Conservation (phyloP, 805 yeast species). For the Wickerhamomyces chambardii region DNA sequence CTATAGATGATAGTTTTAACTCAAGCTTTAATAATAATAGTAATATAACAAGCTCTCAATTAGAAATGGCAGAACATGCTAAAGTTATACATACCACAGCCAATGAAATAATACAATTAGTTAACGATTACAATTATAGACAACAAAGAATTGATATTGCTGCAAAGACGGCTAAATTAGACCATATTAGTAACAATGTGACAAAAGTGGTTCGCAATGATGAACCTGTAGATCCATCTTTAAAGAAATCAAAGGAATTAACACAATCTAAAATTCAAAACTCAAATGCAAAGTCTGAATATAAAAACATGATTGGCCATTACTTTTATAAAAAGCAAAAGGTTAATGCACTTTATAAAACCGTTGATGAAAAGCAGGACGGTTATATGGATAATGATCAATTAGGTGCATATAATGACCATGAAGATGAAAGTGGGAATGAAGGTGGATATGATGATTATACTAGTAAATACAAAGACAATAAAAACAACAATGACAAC, state of each 20-base stretch:
- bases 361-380: not conserved
- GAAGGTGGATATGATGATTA: not conserved
- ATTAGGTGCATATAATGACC: constrained; percentile 9
- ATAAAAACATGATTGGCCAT: constrained; percentile 7
- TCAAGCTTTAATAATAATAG: too few relatives aligned
- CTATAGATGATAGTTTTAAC: too few relatives aligned
- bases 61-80: constrained; percentile 6
- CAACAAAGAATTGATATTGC: constrained; percentile 1
- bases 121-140: constrained; percentile 3
- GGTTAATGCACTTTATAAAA: constrained; percentile 3
- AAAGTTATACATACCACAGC: constrained; percentile 1
- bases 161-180: constrained; percentile 2
- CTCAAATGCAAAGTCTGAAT: constrained; percentile 9
- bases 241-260: constrained; percentile 5
- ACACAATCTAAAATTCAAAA: constrained; percentile 6
- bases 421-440: constrained; percentile 27
- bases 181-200: constrained; percentile 2
- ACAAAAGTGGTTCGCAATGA: not conserved
- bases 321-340: constrained; percentile 1
- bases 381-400: not conserved
- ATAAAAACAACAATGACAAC: too few relatives aligned
- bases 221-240: constrained; percentile 2
- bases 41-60: constrained; percentile 1
- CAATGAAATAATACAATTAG: constrained; percentile 2
- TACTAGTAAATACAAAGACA: too few relatives aligned